Evolutionary conservation across 2,329 filamentous ascomycete species (phyloP).

Genomic region (Sordariomycetes sp.): DNA sequence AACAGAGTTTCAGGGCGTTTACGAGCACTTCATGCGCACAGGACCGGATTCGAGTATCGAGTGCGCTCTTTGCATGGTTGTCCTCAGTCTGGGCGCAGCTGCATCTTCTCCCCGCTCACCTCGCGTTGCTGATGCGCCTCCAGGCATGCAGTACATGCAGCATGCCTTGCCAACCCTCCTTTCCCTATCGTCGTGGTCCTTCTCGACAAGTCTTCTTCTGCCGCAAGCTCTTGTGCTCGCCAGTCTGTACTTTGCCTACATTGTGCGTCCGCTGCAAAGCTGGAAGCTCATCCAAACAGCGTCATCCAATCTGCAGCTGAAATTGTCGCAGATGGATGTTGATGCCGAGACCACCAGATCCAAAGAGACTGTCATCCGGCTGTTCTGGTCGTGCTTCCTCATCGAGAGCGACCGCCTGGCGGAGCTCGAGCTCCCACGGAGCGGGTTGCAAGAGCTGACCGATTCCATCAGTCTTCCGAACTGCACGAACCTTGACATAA

Average conservation of each 20-base stretch:
- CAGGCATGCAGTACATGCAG: conserved; percentile 20
- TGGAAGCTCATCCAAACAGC: conserved; percentile 22
- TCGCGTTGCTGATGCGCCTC: conserved; percentile 7
- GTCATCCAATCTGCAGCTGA: conserved; percentile 18
- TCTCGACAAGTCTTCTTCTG: conserved; percentile 14
- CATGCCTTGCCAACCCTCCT: conserved; percentile 17
- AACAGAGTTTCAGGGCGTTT: conserved; percentile 13
- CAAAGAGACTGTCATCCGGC: conserved; percentile 11
- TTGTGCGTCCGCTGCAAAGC: conserved; percentile 20
- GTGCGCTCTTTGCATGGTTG: conserved; percentile 18
- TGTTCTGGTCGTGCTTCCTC: conserved; percentile 22
- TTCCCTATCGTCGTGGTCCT: conserved; percentile 17
- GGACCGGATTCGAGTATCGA: conserved; percentile 13
- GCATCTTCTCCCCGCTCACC: conserved; percentile 6
- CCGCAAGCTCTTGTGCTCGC: conserved; percentile 19
- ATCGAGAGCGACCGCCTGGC: conserved; percentile 21
- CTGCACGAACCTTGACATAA: conserved; percentile 12
- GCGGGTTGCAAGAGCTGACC: conserved; percentile 18
- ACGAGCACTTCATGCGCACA: conserved; percentile 11
- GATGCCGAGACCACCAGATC: conserved; percentile 8
- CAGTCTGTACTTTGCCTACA: conserved; percentile 22
- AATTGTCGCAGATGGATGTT: conserved; percentile 11
- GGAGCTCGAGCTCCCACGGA: conserved; percentile 20
- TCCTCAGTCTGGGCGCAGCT: conserved; percentile 16
- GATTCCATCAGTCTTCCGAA: conserved; percentile 19